Conservation (phyloP, 176 grass and related monocot species). For the Rhynchospora breviuscula region DNA sequence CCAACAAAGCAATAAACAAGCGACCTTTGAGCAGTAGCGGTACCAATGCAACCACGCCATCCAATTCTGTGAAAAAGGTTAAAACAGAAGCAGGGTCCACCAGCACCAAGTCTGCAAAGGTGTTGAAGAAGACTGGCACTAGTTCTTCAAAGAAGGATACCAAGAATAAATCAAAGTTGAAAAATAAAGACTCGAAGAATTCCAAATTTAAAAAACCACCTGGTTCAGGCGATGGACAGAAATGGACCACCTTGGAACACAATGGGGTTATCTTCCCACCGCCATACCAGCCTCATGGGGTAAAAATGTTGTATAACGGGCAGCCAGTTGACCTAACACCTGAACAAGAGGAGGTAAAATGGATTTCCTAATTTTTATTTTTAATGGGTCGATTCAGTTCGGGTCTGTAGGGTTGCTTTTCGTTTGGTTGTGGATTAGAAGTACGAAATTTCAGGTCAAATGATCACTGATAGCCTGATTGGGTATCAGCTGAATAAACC, state of each 20-base stretch:
- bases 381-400: neutral
- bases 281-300: conserved; percentile 70
- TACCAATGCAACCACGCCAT: conserved; percentile 28
- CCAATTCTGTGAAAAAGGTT: conserved; percentile 49
- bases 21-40: conserved; percentile 42
- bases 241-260: conserved; percentile 91
- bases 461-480: neutral
- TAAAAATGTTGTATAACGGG: conserved; percentile 96
- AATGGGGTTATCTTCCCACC: conserved; percentile 93
- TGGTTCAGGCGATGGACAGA: conserved; percentile 76
- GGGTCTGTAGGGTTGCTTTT: neutral
- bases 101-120: conserved; percentile 40
- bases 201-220: conserved; percentile 66
- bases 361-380: conserved; percentile 9
- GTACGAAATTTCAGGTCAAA: neutral
- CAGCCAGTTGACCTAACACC: conserved; percentile 79
- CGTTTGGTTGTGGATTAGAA: conserved; percentile 1
- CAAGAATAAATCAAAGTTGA: conserved; percentile 68
- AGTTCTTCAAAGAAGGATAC: conserved; percentile 47
- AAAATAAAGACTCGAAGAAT: conserved; percentile 52
- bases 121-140: conserved; percentile 41
- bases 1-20: conserved; percentile 47
- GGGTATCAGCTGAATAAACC: neutral
- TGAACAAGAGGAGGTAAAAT: conserved; percentile 85
- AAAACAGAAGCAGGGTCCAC: conserved; percentile 45